phyloP scores from a whole-genome alignment of 208 protist genomes.

The Entamoeba dispar region DNA sequence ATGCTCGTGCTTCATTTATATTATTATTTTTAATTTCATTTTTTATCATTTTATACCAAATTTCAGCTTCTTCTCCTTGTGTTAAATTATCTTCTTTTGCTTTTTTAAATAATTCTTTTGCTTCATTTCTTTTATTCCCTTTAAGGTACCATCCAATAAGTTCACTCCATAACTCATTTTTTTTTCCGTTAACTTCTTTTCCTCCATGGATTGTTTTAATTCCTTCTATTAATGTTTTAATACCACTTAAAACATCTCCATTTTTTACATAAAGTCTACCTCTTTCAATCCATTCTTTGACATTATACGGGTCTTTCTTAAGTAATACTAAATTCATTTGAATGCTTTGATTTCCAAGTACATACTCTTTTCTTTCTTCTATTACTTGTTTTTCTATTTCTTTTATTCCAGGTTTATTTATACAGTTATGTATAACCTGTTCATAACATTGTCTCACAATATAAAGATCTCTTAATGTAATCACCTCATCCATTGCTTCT shows the following conservation, averaged over 20 bases:
- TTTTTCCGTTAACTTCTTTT: background rate
- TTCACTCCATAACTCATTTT: background rate
- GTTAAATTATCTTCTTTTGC: background rate
- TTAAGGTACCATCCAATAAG: background rate
- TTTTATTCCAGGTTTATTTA: background rate
- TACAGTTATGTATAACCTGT: background rate
- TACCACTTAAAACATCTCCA: background rate
- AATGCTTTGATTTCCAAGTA: background rate
- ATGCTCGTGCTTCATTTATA: background rate
- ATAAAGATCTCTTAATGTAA: background rate
- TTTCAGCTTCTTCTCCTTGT: background rate
- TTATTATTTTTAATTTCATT: background rate
- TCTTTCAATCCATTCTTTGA: background rate
- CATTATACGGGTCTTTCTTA: background rate
- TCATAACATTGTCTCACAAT: background rate
- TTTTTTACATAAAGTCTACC: background rate
- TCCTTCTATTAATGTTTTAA: background rate
- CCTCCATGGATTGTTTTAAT: background rate
- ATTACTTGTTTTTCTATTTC: background rate
- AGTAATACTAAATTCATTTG: background rate
- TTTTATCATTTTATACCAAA: background rate
- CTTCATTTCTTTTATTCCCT: background rate
- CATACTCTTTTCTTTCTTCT: background rate
- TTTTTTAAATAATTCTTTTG: background rate
- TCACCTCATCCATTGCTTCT: background rate